phyloP scores from a whole-genome alignment of 805 yeast species.

The Wickerhamomyces alni region DNA sequence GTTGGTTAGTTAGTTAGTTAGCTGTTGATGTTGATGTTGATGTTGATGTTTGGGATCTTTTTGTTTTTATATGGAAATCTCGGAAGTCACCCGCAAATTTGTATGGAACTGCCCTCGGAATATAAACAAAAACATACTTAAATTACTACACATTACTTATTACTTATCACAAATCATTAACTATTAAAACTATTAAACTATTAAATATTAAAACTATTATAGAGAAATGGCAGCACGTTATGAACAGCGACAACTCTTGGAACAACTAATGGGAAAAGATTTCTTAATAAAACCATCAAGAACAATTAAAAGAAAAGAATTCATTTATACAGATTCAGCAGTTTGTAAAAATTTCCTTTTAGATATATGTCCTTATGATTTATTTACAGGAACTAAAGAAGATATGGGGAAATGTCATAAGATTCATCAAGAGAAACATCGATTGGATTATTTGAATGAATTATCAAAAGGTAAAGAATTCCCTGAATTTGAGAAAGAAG shows the following conservation, averaged over 20 bases:
- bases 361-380: constrained; percentile 81
- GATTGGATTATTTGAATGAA: constrained; percentile 56
- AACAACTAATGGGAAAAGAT: constrained; percentile 75
- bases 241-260: constrained; percentile 66
- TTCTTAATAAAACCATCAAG: constrained; percentile 27
- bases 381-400: constrained; percentile 76
- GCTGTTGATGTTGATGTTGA: no score
- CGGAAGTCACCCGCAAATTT: not conserved
- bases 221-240: constrained; percentile 49
- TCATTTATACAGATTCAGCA: constrained; percentile 43
- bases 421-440: constrained; percentile 68
- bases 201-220: not conserved
- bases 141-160: no score
- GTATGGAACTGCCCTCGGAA: not conserved
- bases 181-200: not conserved
- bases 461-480: constrained; percentile 34
- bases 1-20: no score
- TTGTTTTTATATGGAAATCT: not conserved
- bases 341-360: constrained; percentile 81
- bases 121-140: no score
- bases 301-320: constrained; percentile 30
- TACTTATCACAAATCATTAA: no score
- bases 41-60: no score
- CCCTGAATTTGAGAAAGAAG: constrained; percentile 43
- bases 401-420: constrained; percentile 77